Evolutionary conservation across 1,284 basidiomycete genomes (phyloP), one percentile per base, ranked within the genome.

Genomic region (Grifola frondosa): DNA sequence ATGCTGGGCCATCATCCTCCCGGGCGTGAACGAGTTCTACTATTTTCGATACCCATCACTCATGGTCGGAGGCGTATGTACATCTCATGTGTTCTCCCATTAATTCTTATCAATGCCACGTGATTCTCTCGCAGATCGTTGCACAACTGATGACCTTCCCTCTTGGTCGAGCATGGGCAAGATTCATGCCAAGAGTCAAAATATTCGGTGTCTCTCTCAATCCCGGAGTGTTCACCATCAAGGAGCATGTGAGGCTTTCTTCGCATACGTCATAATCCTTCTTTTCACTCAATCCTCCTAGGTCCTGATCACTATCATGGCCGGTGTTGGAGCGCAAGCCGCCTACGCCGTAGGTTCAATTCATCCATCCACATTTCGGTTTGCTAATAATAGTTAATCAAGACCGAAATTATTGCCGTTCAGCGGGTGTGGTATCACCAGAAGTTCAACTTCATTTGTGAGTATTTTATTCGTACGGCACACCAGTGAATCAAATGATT

Each of bases 391-490:
- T 4, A 21, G 30, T 16, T 17, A n/a, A n/a, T 19, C 20, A 20
- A 81, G 37, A 80, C 92, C 2, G 86, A 89, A 61, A 83, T 90
- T 22, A 69, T 87, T 41, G 80, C 91, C 2, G 83, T 89, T 0
- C 88, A 91, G 56, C 69, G 78, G 12, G 75, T 84, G 4, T 86
- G 73, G 60, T 89, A 88, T 53, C 63, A 75, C 46, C 82, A 88
- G 60, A 68, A 49, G 12, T 83, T 77, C 60, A 80, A 75, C 57
- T 88, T 86, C 58, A 58, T 67, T 35, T 88, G 77, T 80, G 47
- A 52, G 76, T 65, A 10, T 15, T 45, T 15, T 38, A 19, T 31
- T 13, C 7, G n/a, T 28, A 21, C 22, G n/a, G n/a, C n/a, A n/a
- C n/a, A n/a, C n/a, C n/a, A n/a, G n/a, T n/a, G n/a, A n/a, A n/a